Conservation (phyloP, 192 early-diverging fungal genomes). For the Globomyces pollinis-pini region DNA sequence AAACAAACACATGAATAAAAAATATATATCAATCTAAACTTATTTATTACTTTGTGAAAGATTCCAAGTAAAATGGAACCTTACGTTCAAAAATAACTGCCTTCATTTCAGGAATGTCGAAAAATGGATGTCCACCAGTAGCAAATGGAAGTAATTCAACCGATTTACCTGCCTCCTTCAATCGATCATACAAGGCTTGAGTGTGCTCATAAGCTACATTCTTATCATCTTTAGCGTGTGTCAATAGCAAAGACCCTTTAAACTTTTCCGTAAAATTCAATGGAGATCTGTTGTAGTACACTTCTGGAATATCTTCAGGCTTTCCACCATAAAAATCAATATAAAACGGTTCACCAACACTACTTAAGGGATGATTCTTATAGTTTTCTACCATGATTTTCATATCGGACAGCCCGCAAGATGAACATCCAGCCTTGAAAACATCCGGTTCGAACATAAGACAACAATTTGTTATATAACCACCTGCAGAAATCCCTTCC, state of each 20-base stretch:
- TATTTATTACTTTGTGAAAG: no score
- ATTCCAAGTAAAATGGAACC: no score
- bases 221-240: constrained; percentile 67
- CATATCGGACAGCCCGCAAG: constrained; percentile 54
- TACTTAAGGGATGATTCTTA: constrained; percentile 39
- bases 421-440: constrained; percentile 66
- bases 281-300: constrained; percentile 61
- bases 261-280: constrained; percentile 52
- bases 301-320: constrained; percentile 41
- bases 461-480: no score
- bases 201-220: constrained; percentile 73
- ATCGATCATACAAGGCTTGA: no score
- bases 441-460: constrained; percentile 61
- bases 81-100: no score
- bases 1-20: no score
- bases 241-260: constrained; percentile 55
- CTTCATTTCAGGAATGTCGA: no score
- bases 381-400: constrained; percentile 75
- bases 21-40: no score
- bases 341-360: no score
- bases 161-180: no score
- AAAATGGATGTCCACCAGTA: no score
- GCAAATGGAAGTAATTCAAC: no score
- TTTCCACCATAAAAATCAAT: constrained; percentile 50
- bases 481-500: constrained; percentile 58